Evolutionary conservation across 176 grass and related monocot species (phyloP).

Genomic region (Thinopyrum elongatum): DNA sequence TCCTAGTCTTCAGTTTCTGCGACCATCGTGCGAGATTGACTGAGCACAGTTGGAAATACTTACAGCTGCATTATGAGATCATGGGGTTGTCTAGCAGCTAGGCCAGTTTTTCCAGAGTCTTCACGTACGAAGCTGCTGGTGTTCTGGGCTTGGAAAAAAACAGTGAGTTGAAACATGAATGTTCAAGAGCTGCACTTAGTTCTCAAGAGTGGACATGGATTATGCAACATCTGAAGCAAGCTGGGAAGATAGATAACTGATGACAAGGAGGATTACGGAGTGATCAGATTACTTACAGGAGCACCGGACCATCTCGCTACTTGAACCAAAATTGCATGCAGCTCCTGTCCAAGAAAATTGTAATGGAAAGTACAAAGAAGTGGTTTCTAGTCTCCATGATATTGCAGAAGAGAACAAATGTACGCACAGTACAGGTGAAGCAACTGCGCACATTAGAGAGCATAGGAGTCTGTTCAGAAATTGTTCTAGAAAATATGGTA

Average conservation of each 20-base stretch:
- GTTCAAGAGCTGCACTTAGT: neutral
- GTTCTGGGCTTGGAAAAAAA: neutral
- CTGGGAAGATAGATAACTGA: neutral
- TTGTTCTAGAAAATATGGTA: neutral
- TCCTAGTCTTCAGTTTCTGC: neutral
- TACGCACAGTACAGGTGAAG: neutral
- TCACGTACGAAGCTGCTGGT: neutral
- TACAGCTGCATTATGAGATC: conserved; percentile 15
- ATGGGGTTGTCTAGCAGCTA: conserved; percentile 34
- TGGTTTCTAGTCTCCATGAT: conserved; percentile 31
- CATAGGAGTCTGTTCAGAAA: conserved; percentile 14
- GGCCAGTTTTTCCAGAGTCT: neutral
- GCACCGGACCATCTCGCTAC: conserved; percentile 28
- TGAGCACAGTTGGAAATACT: neutral
- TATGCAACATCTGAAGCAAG: neutral
- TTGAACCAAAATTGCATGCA: conserved; percentile 15
- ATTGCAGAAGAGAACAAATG: neutral
- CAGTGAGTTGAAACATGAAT: neutral
- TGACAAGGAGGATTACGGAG: neutral
- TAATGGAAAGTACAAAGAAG: conserved; percentile 1
- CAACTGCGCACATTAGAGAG: neutral
- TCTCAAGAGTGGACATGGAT: neutral
- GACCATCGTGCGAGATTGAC: neutral
- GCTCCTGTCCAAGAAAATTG: conserved; percentile 11
- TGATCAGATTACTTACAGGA: neutral